Base-by-base conservation (phyloP, 2,329 filamentous ascomycete species). In the Claviceps purpurea region DNA sequence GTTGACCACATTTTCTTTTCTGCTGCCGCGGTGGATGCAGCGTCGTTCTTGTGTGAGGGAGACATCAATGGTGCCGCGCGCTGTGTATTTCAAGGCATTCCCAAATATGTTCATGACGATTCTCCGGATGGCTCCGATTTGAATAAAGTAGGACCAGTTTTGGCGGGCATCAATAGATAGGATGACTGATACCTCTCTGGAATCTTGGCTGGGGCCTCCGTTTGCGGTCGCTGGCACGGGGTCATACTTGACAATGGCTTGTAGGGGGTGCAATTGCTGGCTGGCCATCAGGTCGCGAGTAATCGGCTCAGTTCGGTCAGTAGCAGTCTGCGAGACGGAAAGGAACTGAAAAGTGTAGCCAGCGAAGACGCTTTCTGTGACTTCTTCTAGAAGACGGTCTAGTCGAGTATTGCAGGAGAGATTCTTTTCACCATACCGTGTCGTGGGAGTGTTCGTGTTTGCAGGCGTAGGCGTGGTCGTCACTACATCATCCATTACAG, bases 81-180 rank as follows among this genome's bases (percentile, higher is more conserved):
- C 54, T 0, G 79, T 84, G 54, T 81, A 83, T 57, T 84, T 84
- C 55, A 84, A 69, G 0, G 80, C 70, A 58, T 84, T 84, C 7
- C 78, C 77, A 41, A 82, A 74, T 0, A 84, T 55, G 47, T 84
- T 84, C 77, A 82, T 80, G 24, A 83, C 67, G 24, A 84, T 76
- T 1, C 78, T 71, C 14, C 70, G 64, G 10, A 71, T 57, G 0
- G 70, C 70, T 0, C 80, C 79, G 0, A 76, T 71, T 44, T 82
- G 74, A 0, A 74, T 73, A 18, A 72, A 66, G 57, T 79, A 81
- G 1, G 66, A 62, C 77, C 80, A 83, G 10, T 60, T 69, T 57
- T 50, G 69, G 55, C 22, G 68, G 53, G 60, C 70, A 2, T 74
- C 70, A 13, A 82, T 55, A 0, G 50, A 54, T 0, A 64, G 39